phyloP scores from a whole-genome alignment of 2,329 filamentous ascomycete species.

The Fusarium albidum region DNA sequence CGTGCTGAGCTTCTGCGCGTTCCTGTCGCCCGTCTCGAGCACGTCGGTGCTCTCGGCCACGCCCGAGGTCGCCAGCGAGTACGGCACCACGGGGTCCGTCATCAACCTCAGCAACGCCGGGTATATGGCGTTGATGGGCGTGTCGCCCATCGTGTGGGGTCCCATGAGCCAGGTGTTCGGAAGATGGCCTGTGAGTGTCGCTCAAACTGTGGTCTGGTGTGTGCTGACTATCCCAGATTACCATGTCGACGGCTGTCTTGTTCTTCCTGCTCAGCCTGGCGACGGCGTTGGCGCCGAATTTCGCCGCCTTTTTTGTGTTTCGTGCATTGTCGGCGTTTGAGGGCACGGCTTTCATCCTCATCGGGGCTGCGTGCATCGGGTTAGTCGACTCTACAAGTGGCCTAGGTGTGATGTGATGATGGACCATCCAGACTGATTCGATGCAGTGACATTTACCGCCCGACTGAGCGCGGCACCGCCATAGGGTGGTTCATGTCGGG shows the following conservation, averaged over 20 bases:
- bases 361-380: conserved; percentile 75
- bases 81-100: conserved; percentile 70
- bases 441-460: conserved; percentile 66
- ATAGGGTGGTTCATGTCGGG: conserved; percentile 78
- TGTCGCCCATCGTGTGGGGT: conserved; percentile 75
- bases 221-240: conserved; percentile 34
- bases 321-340: conserved; percentile 78
- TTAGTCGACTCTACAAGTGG: no score
- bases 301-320: conserved; percentile 77
- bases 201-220: neutral
- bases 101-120: conserved; percentile 79
- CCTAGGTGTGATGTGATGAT: conserved; percentile 37
- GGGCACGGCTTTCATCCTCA: conserved; percentile 77
- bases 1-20: conserved; percentile 77
- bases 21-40: conserved; percentile 77
- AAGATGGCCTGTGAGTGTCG: conserved; percentile 59
- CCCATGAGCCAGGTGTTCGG: conserved; percentile 74
- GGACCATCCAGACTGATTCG: conserved; percentile 8
- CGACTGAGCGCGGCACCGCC: conserved; percentile 74
- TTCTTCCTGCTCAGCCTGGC: conserved; percentile 77
- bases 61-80: conserved; percentile 75
- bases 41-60: conserved; percentile 78
- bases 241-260: conserved; percentile 65
- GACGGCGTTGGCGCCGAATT: conserved; percentile 75
- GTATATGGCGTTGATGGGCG: conserved; percentile 78